Evolutionary conservation across 2,329 filamentous ascomycete species (phyloP).

Genomic region (Orbilia blumenaviensis): DNA sequence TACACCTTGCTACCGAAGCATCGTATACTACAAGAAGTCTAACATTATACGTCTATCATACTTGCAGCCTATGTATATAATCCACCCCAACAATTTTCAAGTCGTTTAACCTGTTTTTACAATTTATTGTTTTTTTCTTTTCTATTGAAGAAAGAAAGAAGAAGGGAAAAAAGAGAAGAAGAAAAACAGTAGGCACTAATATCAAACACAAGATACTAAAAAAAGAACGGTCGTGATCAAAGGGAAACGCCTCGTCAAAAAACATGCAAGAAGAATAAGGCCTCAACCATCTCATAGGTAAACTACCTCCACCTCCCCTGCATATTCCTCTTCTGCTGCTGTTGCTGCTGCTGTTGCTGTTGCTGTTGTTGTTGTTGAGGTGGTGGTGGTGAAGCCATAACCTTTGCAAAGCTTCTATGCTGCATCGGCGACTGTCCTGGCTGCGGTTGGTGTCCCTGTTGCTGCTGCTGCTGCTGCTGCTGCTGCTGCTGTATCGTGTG

Average conservation of each 20-base stretch:
- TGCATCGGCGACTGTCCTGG: slow-evolving; percentile 4
- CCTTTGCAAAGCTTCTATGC: slow-evolving; percentile 51
- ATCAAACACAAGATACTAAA: neutral
- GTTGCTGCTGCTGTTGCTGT: neutral
- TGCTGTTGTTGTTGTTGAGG: too few species aligned
- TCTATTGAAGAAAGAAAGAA: neutral
- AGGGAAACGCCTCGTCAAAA: neutral
- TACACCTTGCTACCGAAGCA: too few species aligned
- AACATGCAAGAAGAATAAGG: neutral
- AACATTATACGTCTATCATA: too few species aligned
- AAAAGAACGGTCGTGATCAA: neutral
- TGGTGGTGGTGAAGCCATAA: slow-evolving; percentile 46
- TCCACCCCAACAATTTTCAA: too few species aligned
- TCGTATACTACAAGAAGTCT: too few species aligned
- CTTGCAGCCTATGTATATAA: too few species aligned
- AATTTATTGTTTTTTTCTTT: neutral
- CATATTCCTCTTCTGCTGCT: slow-evolving; percentile 44
- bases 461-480: slow-evolving; percentile 21
- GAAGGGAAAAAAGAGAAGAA: neutral
- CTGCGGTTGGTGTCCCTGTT: slow-evolving; percentile 11
- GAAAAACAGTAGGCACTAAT: neutral
- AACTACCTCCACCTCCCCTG: slow-evolving; percentile 49
- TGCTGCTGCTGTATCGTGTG: slow-evolving; percentile 13
- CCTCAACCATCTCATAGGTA: neutral
- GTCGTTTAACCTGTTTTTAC: neutral